phyloP scores from a whole-genome alignment of 768 basidiomycete species.

The Tephrocybe rancida region DNA sequence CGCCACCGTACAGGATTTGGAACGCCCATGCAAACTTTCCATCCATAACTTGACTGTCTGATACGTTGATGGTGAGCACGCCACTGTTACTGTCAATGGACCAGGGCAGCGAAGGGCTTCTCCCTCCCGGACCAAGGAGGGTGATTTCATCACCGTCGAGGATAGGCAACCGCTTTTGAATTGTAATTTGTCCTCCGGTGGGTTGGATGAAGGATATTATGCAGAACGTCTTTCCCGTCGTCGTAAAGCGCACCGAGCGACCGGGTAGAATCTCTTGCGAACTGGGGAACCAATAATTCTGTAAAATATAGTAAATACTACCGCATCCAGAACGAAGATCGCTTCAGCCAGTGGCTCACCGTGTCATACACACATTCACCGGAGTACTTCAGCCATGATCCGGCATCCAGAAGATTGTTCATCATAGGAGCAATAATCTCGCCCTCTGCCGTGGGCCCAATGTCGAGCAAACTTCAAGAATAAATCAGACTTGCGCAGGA shows the following conservation, averaged over 20 bases:
- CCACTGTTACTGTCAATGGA: constrained; percentile 27
- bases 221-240: constrained; percentile 53
- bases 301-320: neutral
- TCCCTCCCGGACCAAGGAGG: constrained; percentile 39
- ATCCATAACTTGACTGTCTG: constrained; percentile 11
- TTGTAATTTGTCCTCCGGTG: constrained; percentile 27
- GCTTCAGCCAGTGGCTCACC: constrained; percentile 27
- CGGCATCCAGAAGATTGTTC: constrained; percentile 50
- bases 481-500: neutral
- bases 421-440: constrained; percentile 51
- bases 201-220: constrained; percentile 46
- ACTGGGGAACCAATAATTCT: constrained; percentile 53
- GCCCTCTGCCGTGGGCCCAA: constrained; percentile 59
- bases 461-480: constrained; percentile 43
- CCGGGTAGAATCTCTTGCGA: constrained; percentile 36
- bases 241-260: constrained; percentile 45
- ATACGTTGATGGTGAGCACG: constrained; percentile 26
- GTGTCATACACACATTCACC: constrained; percentile 57
- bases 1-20: constrained; percentile 16
- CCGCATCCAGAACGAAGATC: neutral
- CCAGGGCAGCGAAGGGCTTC: constrained; percentile 30
- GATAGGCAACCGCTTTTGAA: constrained; percentile 48
- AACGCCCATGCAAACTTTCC: constrained; percentile 29
- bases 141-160: constrained; percentile 41
- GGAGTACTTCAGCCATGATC: constrained; percentile 50